Evolutionary conservation across 1,284 basidiomycete species (phyloP).

Genomic region (Malassezia restricta): DNA sequence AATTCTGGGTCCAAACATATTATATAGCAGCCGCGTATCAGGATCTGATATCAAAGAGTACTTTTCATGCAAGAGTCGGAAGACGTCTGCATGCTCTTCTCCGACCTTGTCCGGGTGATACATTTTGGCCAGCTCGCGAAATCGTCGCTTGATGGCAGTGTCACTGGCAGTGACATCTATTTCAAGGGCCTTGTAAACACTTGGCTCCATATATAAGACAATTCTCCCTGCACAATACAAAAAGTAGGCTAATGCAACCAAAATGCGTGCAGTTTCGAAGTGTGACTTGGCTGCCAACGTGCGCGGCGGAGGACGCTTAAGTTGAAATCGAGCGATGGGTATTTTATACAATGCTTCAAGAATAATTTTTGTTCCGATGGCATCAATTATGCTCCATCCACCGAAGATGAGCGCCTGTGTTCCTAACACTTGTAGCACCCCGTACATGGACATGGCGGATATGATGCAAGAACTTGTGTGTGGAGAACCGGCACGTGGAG

Average conservation of each 20-base stretch:
- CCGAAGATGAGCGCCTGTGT: constrained; percentile 1
- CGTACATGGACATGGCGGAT: not conserved
- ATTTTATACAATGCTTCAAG: not conserved
- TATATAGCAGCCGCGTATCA: constrained; percentile 1
- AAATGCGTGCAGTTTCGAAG: not conserved
- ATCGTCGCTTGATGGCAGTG: constrained; percentile 3
- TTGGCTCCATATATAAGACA: not conserved
- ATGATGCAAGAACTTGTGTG: too few relatives aligned
- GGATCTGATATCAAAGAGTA: constrained; percentile 9
- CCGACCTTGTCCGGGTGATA: constrained; percentile 15
- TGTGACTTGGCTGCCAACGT: constrained; percentile 1
- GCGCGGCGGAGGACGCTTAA: not conserved
- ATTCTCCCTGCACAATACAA: not conserved
- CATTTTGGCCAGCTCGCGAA: constrained; percentile 5
- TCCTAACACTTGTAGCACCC: not conserved
- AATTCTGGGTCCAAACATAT: constrained; percentile 5
- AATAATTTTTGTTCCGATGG: not conserved
- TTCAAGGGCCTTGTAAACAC: not conserved
- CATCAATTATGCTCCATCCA: constrained; percentile 1
- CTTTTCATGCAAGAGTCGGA: constrained; percentile 1
- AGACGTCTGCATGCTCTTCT: not conserved
- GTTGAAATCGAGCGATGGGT: not conserved
- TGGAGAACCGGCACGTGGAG: too few relatives aligned
- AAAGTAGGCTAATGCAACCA: constrained; percentile 1
- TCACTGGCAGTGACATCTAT: not conserved